Percentiles rank a stretch among this genome's conserved stretches.
These are phyloP conservation scores for Coemansia sp. DNA, from an alignment of 192 early-diverging fungal species.

Conservation along the genomic window DNA sequence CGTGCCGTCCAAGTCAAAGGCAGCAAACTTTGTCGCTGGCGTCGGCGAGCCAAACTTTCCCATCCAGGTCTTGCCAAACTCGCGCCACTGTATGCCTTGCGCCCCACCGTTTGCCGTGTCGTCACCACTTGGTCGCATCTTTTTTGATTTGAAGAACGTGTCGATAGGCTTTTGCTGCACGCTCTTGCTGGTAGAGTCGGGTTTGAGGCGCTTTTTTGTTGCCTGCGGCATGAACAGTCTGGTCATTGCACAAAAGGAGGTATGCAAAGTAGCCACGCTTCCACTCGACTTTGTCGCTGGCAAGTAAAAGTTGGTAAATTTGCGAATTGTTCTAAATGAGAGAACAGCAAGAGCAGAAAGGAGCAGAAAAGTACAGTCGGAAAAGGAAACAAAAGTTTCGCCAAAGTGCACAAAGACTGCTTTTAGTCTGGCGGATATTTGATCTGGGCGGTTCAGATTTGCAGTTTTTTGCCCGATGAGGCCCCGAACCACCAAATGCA, in stretches of 20 bases:
- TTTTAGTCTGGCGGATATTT: too few species aligned
- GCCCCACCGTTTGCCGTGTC: neutral
- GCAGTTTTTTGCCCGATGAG: too few species aligned
- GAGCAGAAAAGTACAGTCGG: too few species aligned
- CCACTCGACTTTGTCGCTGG: neutral
- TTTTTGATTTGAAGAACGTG: slow-evolving; percentile 17
- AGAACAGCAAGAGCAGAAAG: neutral
- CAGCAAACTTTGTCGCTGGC: slow-evolving; percentile 38
- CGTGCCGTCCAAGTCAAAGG: slow-evolving; percentile 67
- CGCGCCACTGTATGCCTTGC: slow-evolving; percentile 30
- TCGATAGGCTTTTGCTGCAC: slow-evolving; percentile 13
- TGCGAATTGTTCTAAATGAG: neutral
- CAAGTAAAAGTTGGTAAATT: neutral
- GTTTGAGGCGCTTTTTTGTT: neutral
- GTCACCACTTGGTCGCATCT: neutral
- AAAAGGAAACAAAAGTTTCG: too few species aligned
- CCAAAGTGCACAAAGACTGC: too few species aligned
- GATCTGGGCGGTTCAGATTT: too few species aligned
- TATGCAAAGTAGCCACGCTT: neutral
- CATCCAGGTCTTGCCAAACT: slow-evolving; percentile 39
- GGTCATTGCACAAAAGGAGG: neutral
- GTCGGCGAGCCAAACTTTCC: slow-evolving; percentile 31
- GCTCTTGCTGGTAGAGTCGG: neutral
- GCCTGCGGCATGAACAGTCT: neutral
- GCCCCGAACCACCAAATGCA: too few species aligned